Evolutionary conservation across 495 filamentous ascomycete genomes (phyloP).

Genomic region (Entonaema liquescens): DNA sequence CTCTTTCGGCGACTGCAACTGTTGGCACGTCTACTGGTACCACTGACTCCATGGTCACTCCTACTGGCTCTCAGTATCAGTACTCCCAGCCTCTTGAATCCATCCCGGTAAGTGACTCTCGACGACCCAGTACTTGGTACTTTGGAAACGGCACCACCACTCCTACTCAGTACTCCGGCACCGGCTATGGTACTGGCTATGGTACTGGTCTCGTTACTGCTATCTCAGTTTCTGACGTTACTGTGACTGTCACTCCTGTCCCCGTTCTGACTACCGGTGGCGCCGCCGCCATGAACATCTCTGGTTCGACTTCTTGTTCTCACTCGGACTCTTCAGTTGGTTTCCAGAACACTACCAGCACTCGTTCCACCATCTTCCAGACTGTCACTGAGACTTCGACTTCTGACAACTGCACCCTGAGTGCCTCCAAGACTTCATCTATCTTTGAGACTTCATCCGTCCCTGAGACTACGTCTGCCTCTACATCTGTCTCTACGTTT

Average conservation of each 20-base stretch:
- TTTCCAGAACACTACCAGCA: background rate
- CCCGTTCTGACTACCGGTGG: conserved; percentile 19
- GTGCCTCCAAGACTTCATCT: conserved; percentile 1
- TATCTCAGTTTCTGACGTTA: conserved; percentile 13
- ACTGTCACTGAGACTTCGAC: conserved; percentile 23
- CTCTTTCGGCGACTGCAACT: background rate
- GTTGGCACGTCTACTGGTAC: background rate
- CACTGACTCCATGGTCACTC: background rate
- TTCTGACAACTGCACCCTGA: conserved; percentile 22
- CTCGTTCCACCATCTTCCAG: conserved; percentile 12
- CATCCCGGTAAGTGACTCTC: background rate
- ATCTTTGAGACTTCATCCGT: too few relatives aligned
- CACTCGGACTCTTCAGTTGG: background rate
- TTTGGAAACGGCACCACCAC: background rate
- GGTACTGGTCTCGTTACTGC: background rate
- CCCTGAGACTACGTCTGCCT: too few relatives aligned
- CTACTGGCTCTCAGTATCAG: background rate
- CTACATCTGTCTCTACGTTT: background rate
- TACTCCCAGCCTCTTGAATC: background rate
- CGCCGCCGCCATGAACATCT: conserved; percentile 21
- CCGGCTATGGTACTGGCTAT: background rate
- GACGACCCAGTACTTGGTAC: background rate
- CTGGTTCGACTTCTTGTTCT: conserved; percentile 3
- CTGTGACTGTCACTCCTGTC: conserved; percentile 25
- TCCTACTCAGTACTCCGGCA: conserved; percentile 1